Evolutionary conservation across 139 green algal genomes (phyloP).

Genomic region (Eudorina sp.): DNA sequence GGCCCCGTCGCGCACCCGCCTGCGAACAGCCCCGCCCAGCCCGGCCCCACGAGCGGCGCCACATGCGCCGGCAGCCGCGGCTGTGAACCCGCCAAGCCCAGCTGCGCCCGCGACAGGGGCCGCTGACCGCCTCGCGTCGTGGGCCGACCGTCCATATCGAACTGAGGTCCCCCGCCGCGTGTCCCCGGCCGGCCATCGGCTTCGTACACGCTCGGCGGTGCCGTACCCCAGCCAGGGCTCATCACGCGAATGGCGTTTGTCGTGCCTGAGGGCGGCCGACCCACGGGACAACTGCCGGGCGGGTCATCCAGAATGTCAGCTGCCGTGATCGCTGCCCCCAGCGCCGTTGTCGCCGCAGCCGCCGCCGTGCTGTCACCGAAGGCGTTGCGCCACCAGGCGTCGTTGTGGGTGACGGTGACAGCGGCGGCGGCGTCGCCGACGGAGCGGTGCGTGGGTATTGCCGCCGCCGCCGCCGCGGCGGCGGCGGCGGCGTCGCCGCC

Average conservation of each 20-base stretch:
- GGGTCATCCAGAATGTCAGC: too few relatives aligned
- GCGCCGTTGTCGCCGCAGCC: neutral
- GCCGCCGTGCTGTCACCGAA: neutral
- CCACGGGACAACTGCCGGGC: neutral
- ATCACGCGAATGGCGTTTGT: neutral
- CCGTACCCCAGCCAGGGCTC: constrained; percentile 10
- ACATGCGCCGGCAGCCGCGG: neutral
- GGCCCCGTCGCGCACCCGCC: neutral
- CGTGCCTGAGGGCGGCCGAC: neutral
- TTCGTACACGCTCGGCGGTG: constrained; percentile 48
- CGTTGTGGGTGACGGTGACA: constrained; percentile 19
- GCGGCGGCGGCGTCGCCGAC: neutral
- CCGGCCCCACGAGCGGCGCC: neutral
- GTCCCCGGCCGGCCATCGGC: constrained; percentile 56
- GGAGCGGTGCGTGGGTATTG: neutral
- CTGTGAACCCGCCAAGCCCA: neutral
- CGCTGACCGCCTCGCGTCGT: constrained; percentile 40
- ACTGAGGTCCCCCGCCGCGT: constrained; percentile 46
- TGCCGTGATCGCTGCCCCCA: too few relatives aligned
- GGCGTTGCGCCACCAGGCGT: neutral
- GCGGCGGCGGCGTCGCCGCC: neutral
- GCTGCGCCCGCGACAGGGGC: constrained; percentile 31
- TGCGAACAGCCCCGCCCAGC: constrained; percentile 20
- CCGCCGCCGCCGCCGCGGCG: neutral
- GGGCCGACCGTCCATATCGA: constrained; percentile 53